These are phyloP conservation scores for Gnaphalium uliginosum DNA, from an alignment of 129 eudicot genomes.

Conservation along the genomic window DNA sequence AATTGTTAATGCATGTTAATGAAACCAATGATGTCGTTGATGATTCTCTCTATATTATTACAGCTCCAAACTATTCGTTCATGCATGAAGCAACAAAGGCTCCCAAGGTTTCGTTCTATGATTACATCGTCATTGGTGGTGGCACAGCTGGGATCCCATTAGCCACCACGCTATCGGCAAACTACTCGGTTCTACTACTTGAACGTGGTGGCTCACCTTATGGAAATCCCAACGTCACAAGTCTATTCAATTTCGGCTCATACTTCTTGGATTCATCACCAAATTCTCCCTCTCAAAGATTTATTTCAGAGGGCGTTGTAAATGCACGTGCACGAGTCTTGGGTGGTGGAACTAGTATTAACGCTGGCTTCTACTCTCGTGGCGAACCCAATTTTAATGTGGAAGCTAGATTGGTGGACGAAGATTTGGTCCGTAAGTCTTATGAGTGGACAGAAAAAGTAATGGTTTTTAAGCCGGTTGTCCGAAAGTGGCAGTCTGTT, in stretches of 20 bases:
- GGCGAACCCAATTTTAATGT: not conserved
- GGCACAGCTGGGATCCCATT: not conserved
- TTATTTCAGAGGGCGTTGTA: slow-evolving; percentile 3
- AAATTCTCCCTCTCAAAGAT: not conserved
- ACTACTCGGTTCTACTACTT: not conserved
- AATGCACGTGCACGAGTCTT: not conserved
- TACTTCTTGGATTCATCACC: not conserved
- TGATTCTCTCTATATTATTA: too few relatives aligned
- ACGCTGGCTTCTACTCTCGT: not conserved
- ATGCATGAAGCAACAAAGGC: slow-evolving; percentile 16
- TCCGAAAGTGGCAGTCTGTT: not conserved
- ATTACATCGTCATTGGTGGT: not conserved
- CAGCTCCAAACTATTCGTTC: slow-evolving; percentile 16
- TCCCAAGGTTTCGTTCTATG: slow-evolving; percentile 4
- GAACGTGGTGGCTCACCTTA: slow-evolving; percentile 16
- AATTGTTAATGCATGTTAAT: too few relatives aligned
- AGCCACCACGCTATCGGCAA: slow-evolving; percentile 5
- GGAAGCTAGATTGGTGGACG: not conserved
- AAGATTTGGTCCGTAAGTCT: not conserved
- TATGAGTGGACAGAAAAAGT: not conserved
- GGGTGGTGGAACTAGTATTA: not conserved
- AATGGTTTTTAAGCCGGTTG: not conserved
- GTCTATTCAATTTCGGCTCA: not conserved
- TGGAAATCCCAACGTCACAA: not conserved
- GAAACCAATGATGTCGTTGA: too few relatives aligned